Evolutionary conservation across 805 yeast genomes (phyloP).

Genomic region (Barnettozyma wickerhamii): DNA sequence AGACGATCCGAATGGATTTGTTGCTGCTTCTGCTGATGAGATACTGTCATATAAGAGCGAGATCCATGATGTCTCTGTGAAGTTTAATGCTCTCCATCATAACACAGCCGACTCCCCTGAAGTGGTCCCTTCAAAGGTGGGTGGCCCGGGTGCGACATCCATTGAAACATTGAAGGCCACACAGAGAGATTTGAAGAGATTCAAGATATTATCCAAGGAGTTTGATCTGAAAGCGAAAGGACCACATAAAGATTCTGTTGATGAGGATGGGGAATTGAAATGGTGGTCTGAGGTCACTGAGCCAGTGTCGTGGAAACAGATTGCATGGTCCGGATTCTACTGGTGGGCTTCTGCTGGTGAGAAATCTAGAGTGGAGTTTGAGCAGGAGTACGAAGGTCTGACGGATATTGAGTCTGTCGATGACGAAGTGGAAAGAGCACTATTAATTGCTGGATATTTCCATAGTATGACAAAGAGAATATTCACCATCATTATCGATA

Average conservation of each 20-base stretch:
- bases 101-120: slow-evolving; percentile 9
- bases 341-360: slow-evolving; percentile 93
- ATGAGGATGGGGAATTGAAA: slow-evolving; percentile 20
- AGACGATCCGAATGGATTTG: slow-evolving; percentile 30
- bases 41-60: slow-evolving; percentile 50
- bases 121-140: slow-evolving; percentile 8
- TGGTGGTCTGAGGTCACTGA: slow-evolving; percentile 46
- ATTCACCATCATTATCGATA: slow-evolving; percentile 34
- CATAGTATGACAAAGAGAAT: slow-evolving; percentile 43
- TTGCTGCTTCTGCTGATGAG: slow-evolving; percentile 66
- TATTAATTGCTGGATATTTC: slow-evolving; percentile 45
- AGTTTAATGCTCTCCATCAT: slow-evolving; percentile 10
- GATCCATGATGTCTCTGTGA: slow-evolving; percentile 44
- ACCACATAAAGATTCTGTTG: slow-evolving; percentile 1
- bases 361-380: slow-evolving; percentile 36
- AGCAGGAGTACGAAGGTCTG: slow-evolving; percentile 35
- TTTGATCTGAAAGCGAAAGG: slow-evolving; percentile 11
- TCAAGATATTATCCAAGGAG: slow-evolving; percentile 25
- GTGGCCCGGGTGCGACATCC: background rate
- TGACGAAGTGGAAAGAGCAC: slow-evolving; percentile 23
- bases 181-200: slow-evolving; percentile 35
- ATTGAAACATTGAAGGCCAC: slow-evolving; percentile 24
- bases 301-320: slow-evolving; percentile 50
- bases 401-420: slow-evolving; percentile 13
- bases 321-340: slow-evolving; percentile 63